Evolutionary conservation across 2,329 filamentous ascomycete species (phyloP).

Genomic region (Fusarium longipes): DNA sequence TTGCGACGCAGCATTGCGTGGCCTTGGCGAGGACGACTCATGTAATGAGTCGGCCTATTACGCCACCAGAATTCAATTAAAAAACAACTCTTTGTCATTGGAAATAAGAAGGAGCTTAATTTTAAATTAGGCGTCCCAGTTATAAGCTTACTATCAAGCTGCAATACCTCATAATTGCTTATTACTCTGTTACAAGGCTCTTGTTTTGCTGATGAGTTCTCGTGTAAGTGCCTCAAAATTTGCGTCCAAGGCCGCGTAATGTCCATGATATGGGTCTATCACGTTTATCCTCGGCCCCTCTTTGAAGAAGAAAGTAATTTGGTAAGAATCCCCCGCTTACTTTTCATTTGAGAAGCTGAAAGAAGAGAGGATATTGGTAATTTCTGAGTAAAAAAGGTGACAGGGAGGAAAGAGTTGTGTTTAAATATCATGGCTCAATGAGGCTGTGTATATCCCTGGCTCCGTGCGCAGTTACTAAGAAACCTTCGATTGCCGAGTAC

Average conservation of each 20-base stretch:
- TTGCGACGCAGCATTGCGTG: conserved; percentile 52
- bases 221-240: conserved; percentile 24
- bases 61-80: conserved; percentile 31
- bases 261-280: conserved; percentile 18
- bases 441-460: conserved; percentile 29
- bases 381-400: neutral
- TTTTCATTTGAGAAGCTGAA: neutral
- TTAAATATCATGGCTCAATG: conserved; percentile 13
- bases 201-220: neutral
- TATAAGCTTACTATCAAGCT: neutral
- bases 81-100: neutral
- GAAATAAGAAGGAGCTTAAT: neutral
- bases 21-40: conserved; percentile 47
- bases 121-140: neutral
- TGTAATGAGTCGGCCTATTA: conserved; percentile 38
- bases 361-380: neutral
- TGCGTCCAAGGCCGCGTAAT: conserved; percentile 34
- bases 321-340: conserved; percentile 6
- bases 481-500: neutral
- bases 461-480: neutral
- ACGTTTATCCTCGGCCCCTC: conserved; percentile 17
- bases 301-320: conserved; percentile 5
- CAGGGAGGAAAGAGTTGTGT: neutral
- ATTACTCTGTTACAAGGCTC: neutral
- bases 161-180: neutral